Evolutionary conservation across 768 basidiomycete species (phyloP), one percentile per base, ranked within the genome.

Genomic region (Serendipita indica): DNA sequence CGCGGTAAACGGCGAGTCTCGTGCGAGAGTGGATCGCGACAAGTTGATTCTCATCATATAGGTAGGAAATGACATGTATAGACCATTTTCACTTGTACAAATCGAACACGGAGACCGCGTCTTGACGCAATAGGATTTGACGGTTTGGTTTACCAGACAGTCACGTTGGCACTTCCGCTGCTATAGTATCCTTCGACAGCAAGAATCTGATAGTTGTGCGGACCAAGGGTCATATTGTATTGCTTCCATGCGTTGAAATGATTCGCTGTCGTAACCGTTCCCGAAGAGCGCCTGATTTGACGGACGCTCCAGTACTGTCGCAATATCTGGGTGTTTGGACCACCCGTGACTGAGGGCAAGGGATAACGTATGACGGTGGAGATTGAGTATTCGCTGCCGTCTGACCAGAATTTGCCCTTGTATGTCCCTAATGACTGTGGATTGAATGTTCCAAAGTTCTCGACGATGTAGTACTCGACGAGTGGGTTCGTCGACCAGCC

Each of bases 291-390:
- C 56, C 73, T 67, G 32, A 66, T 61, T 52, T 68, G 67, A 59
- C 76, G 72, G 57, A 77, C 69, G 54, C 71, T 72, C 73, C 73
- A 76, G 68, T 68, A 76, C 61, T 77, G 76, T 61, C 71, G 63
- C 68, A 77, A 76, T 16, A 73, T 76, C 58, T 62, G 60, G 18
- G 73, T 74, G 35, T n/a, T n/a, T n/a, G n/a, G n/a, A n/a, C n/a
- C n/a, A n/a, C 75, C 75, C 7, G 64, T 43, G 63, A 75, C 75
- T 3, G 75, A 75, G 2, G 75, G 72, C 57, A 66, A 64, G 63
- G 75, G 73, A 43, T 67, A 64, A 57, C 73, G 72, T 49, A 63
- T 61, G 60, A 67, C 71, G 60, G 65, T 52, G 68, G 70, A 71
- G 63, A 77, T 72, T 62, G 73, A 64, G 69, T 77, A 77, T 46